phyloP scores from a whole-genome alignment of 1,139 yeast species.

The Taphrina communis region DNA sequence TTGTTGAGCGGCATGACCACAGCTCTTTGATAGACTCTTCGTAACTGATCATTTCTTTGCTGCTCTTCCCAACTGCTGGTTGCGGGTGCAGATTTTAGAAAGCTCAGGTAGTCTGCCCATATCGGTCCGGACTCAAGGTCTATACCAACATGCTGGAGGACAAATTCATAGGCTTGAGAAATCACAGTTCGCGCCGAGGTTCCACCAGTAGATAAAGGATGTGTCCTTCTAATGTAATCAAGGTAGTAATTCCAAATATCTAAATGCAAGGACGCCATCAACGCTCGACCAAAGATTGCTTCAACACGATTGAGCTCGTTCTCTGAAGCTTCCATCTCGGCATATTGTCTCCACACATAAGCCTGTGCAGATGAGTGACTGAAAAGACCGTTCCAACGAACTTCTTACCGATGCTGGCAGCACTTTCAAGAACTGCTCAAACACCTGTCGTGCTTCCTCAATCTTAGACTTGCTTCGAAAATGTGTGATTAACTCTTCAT shows the following conservation, averaged over 20 bases:
- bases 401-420: slow-evolving; percentile 32
- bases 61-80: slow-evolving; percentile 89
- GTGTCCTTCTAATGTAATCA: slow-evolving; percentile 76
- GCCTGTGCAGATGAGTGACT: slow-evolving; percentile 62
- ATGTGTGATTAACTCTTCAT: slow-evolving; percentile 64
- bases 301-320: slow-evolving; percentile 75
- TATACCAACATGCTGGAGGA: slow-evolving; percentile 74
- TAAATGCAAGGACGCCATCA: slow-evolving; percentile 65
- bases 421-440: slow-evolving; percentile 64
- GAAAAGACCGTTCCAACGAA: not conserved
- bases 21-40: slow-evolving; percentile 75
- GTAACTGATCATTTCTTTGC: slow-evolving; percentile 75
- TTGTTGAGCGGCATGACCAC: slow-evolving; percentile 73
- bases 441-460: slow-evolving; percentile 66
- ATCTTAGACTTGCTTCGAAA: slow-evolving; percentile 65
- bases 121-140: slow-evolving; percentile 74
- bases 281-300: slow-evolving; percentile 64
- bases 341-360: slow-evolving; percentile 71
- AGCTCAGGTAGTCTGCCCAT: slow-evolving; percentile 85
- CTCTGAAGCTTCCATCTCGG: slow-evolving; percentile 69
- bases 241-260: slow-evolving; percentile 77
- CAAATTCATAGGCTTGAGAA: slow-evolving; percentile 83
- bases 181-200: slow-evolving; percentile 79
- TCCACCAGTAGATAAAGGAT: slow-evolving; percentile 78
- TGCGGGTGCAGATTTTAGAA: slow-evolving; percentile 69